Evolutionary conservation across 768 basidiomycete species (phyloP), one percentile per base, ranked within the genome.

Genomic region (Boletus coccyginus): DNA sequence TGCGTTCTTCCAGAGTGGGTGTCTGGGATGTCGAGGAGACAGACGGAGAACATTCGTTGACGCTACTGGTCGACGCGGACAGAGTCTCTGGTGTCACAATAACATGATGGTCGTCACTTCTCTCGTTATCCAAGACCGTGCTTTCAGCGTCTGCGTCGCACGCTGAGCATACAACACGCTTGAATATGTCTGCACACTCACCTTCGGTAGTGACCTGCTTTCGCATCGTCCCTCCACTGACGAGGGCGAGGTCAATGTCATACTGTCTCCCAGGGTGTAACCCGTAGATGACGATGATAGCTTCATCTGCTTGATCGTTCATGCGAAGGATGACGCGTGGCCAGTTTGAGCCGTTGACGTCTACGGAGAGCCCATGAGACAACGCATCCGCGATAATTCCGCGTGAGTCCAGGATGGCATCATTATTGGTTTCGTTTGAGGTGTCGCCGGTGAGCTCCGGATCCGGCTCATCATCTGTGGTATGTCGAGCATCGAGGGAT

Each of bases 281-380:
- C 2, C 92, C 92, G 56, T 93, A 94, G 29, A 98, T 83, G 56
- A 96, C 90, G 50, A 97, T 92, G 53, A 95, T 84, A 0, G 92
- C 94, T 66, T 96, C 90, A 61, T 95, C 93, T 0, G 81, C 79
- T 51, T 84, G 81, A 43, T 94, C 91, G 66, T 90, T 86, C 58
- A 92, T 83, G 51, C 87, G 84, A 54, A 91, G 83, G 65, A 92
- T 81, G 24, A 91, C 88, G 48, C 86, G 78, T 65, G 87, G 83
- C 92, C 92, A 94, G 5, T 81, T 82, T 7, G 85, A 78, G 31
- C 83, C 83, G 60, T 94, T 93, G 48, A 94, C 88, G 42, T 87
- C 89, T 39, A 94, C 85, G 1, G 84, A 85, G 33, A 93, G 79
- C 1, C 90, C 90, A 56, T 85, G 84, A 12, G 86, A 79, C 27